phyloP scores from a whole-genome alignment of 345 rosid species.

The Populus ilicifolia region DNA sequence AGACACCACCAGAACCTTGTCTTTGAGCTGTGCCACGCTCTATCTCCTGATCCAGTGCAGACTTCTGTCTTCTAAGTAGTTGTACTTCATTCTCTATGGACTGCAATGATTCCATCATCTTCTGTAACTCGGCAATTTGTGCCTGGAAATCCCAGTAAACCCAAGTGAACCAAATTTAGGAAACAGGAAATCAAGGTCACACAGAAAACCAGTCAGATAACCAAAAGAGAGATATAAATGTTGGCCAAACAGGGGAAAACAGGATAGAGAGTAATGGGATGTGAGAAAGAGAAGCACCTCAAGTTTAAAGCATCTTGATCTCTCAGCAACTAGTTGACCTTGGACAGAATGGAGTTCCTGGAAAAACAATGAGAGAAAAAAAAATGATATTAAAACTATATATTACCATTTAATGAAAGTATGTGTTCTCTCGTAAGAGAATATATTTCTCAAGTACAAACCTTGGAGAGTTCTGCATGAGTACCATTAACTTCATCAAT shows the following conservation, averaged over 20 bases:
- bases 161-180: background rate
- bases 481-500: constrained; percentile 64
- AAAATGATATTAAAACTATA: background rate
- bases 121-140: constrained; percentile 80
- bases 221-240: background rate
- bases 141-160: constrained; percentile 48
- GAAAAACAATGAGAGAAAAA: constrained; percentile 3
- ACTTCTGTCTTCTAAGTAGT: constrained; percentile 71
- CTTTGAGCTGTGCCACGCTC: constrained; percentile 45
- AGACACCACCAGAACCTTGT: constrained; percentile 84
- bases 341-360: constrained; percentile 91
- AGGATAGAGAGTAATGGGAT: background rate
- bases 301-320: constrained; percentile 96
- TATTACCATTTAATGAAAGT: background rate
- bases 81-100: constrained; percentile 78
- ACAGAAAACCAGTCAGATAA: background rate
- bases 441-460: constrained; percentile 16
- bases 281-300: constrained; percentile 51
- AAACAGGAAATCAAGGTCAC: background rate
- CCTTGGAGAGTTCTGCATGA: constrained; percentile 77
- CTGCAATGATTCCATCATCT: constrained; percentile 68
- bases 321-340: constrained; percentile 82
- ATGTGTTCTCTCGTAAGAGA: background rate
- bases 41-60: constrained; percentile 56
- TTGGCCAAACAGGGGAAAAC: background rate